Conservation (phyloP, 2,329 filamentous ascomycete genomes). For the Gyromitra esculenta region DNA sequence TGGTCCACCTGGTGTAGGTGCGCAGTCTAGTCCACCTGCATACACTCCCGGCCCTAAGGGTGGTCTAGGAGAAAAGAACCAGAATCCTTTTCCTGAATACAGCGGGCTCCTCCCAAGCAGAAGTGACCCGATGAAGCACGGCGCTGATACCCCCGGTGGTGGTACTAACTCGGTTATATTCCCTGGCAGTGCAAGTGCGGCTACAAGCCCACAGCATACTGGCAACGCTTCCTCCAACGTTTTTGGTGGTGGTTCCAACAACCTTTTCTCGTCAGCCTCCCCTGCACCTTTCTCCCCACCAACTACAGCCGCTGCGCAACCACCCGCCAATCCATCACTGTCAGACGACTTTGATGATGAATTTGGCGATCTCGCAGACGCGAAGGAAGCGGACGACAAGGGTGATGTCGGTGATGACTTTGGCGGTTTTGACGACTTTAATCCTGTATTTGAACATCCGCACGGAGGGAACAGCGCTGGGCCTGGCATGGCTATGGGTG, state of each 20-base stretch:
- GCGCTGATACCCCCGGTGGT: slow-evolving; percentile 54
- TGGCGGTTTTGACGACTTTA: slow-evolving; percentile 78
- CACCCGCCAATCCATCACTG: slow-evolving; percentile 57
- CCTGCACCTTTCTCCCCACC: slow-evolving; percentile 39
- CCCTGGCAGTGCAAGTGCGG: slow-evolving; percentile 44
- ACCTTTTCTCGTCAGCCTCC: neutral
- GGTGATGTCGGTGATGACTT: slow-evolving; percentile 78
- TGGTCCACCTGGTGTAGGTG: slow-evolving; percentile 60
- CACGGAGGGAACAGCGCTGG: slow-evolving; percentile 57
- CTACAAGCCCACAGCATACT: slow-evolving; percentile 35
- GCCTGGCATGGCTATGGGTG: slow-evolving; percentile 56
- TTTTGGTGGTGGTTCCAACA: slow-evolving; percentile 35
- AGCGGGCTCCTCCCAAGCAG: slow-evolving; percentile 68
- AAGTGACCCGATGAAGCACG: slow-evolving; percentile 64
- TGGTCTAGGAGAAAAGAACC: slow-evolving; percentile 61
- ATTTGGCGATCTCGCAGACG: slow-evolving; percentile 82
- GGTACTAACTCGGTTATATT: slow-evolving; percentile 57
- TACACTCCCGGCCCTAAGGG: slow-evolving; percentile 62
- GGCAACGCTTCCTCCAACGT: slow-evolving; percentile 52
- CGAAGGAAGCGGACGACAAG: slow-evolving; percentile 74
- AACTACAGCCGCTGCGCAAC: slow-evolving; percentile 45
- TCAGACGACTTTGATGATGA: slow-evolving; percentile 68
- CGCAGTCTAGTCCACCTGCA: slow-evolving; percentile 69
- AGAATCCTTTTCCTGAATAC: slow-evolving; percentile 67
- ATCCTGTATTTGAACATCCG: slow-evolving; percentile 75